Evolutionary conservation across 2,329 filamentous ascomycete species (phyloP), one percentile per base, ranked within the genome.

Genomic region (Penicillium capsulatum): DNA sequence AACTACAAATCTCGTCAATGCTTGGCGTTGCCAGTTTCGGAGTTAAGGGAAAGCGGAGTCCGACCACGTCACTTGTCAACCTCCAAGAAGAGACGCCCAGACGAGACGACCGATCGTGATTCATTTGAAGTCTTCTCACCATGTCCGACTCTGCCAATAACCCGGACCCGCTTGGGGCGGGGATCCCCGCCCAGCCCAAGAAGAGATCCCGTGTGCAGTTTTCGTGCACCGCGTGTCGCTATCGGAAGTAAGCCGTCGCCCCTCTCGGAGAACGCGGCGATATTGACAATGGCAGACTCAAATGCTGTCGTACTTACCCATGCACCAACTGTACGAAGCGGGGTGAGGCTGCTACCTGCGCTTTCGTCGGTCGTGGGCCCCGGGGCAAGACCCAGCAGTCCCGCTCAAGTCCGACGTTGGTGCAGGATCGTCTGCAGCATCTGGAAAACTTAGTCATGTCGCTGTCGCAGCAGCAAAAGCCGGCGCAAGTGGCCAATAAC

Each of bases 141-240:
- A 45, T 45, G 43, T 26, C 40, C 32, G 34, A 42, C 14, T 16
- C 34, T 30, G 31, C 13, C 15, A 37, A 38, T 31, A 11, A 31
- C 6, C 38, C 11, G 16, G 38, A 45, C 38, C 44, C 47, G 40
- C 36, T 36, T 27, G 17, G 20, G 36, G 40, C 35, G 42, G 44
- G 42, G 27, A 15, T 35, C 31, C 26, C 26, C 9, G 20, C 29
- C 26, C 28, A 28, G 15, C 41, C 39, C 7, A 60, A 57, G 40
- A 65, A 64, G 41, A 56, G 61, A 41, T 62, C 55, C 20, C 44
- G 62, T 28, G 61, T 65, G n/a, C 61, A 65, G 43, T 57, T 65
- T 31, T 65, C 62, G 11, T 65, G 62, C 42, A 65, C 60, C n/a
- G 55, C 59, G 9, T 65, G 62, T 44, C 54, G 62, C 47, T 55